Base-by-base conservation (phyloP, 768 basidiomycete genomes). In the Pleurotus citrinopileatus region DNA sequence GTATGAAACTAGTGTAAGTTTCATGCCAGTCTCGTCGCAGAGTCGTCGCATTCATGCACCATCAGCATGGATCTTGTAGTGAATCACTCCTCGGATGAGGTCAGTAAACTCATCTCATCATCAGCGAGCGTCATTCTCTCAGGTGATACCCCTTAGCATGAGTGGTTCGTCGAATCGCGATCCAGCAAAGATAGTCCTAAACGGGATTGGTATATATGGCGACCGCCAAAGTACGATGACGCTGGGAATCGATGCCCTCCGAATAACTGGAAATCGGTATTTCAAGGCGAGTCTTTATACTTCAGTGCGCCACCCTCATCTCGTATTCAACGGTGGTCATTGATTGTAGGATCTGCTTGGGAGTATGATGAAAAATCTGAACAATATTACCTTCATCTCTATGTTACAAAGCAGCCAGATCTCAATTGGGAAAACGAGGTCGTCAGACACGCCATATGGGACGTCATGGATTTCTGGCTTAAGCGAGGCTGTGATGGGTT, bases 201-300 rank as follows among this genome's bases (percentile, higher is more conserved):
- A 65, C 78, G 87, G 12, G 80, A 89, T 61, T 89, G 86, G 86
- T 91, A 89, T 66, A 76, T 86, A 56, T 90, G 89, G 88, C 76
- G 81, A 12, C 80, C 83, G 2, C 79, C 84, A 2, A 75, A 70
- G 58, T 74, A 70, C 57, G 79, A 82, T 54, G 69, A 69, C 12
- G 66, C 75, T 2, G 86, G 87, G 0, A 70, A 78, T 42, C 75
- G 78, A 22, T 67, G 71, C 1, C 83, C 86, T 4, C 88, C 89
- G 0, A 87, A 88, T 64, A 90, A 91, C 62, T 89, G 89, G 88
- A 74, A 74, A 58, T 81, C 85, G 0, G 67, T 75, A n/a, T 87
- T 88, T 62, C 80, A 86, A 70, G 84, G 86, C 79, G 45, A 3
- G 7, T 32, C n/a, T n/a, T n/a, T 34, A n/a, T 34, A 34, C 9